Conservation (phyloP, 768 basidiomycete genomes). For the Dictyophora rubrovolvata region DNA sequence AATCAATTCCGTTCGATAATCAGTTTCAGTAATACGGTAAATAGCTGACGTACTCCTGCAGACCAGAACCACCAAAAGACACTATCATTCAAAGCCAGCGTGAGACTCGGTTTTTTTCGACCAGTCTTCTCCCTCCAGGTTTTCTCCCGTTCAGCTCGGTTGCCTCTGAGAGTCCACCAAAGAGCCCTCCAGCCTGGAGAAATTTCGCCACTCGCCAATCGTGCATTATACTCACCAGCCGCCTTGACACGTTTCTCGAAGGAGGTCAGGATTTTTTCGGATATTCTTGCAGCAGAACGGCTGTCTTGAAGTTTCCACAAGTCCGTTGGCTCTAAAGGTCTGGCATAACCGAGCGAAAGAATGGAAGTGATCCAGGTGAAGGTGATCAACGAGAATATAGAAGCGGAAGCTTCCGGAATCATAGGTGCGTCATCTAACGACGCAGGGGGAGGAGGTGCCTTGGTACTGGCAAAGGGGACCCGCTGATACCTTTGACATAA, state of each 20-base stretch:
- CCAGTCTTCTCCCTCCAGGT: conserved; percentile 58
- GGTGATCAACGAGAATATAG: conserved; percentile 46
- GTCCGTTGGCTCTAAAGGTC: conserved; percentile 73
- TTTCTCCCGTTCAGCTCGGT: conserved; percentile 44
- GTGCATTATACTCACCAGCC: conserved; percentile 62
- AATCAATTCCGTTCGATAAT: not conserved
- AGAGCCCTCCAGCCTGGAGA: conserved; percentile 40
- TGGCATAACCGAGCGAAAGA: conserved; percentile 62
- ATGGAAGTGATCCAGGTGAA: conserved; percentile 72
- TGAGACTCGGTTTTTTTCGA: conserved; percentile 49
- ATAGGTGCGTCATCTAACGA: conserved; percentile 51
- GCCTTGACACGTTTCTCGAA: conserved; percentile 47
- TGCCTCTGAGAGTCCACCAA: conserved; percentile 48
- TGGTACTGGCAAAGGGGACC: conserved; percentile 17
- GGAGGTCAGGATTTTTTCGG: conserved; percentile 50
- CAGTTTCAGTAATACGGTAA: not conserved
- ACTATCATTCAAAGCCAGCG: conserved; percentile 65
- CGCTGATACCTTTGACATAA: conserved; percentile 5
- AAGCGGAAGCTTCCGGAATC: conserved; percentile 59
- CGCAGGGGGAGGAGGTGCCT: conserved; percentile 32
- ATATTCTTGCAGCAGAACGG: conserved; percentile 49
- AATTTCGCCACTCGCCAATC: conserved; percentile 55
- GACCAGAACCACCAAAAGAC: conserved; percentile 75
- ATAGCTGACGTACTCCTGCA: conserved; percentile 32
- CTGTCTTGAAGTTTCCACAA: conserved; percentile 67